Conservation (phyloP, 2,329 filamentous ascomycete species). For the Chaetomiaceae sp. region DNA sequence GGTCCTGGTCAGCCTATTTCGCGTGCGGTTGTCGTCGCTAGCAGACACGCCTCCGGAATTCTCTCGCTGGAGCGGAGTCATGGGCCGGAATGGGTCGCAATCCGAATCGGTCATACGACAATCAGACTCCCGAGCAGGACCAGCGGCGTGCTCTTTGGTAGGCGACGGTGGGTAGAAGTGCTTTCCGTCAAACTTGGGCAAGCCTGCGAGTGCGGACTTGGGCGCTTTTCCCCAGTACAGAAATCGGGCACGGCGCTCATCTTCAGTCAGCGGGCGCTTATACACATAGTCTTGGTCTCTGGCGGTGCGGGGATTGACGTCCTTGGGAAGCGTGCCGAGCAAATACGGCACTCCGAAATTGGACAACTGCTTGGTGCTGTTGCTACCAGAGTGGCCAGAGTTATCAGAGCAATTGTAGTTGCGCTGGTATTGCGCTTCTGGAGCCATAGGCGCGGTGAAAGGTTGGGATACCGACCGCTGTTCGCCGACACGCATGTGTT, state of each 20-base stretch:
- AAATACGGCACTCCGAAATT: conserved; percentile 46
- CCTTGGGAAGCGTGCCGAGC: conserved; percentile 47
- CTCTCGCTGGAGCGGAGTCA: conserved; percentile 18
- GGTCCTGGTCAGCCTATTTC: conserved; percentile 15
- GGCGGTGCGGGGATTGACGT: conserved; percentile 39
- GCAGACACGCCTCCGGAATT: conserved; percentile 12
- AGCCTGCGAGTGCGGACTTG: conserved; percentile 44
- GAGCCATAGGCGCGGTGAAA: neutral
- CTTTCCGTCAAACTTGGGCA: conserved; percentile 62
- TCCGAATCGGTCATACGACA: conserved; percentile 21
- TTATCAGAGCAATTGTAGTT: neutral
- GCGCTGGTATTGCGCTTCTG: neutral
- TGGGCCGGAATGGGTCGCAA: conserved; percentile 25
- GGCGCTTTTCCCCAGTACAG: conserved; percentile 59
- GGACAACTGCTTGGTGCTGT: neutral
- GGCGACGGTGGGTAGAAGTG: conserved; percentile 59
- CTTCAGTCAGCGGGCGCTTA: conserved; percentile 51
- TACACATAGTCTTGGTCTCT: conserved; percentile 50
- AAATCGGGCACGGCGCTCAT: conserved; percentile 55
- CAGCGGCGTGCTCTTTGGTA: conserved; percentile 33
- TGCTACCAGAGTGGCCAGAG: neutral
- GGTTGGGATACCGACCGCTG: conserved; percentile 13
- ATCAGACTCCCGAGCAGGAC: neutral
- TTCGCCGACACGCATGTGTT: neutral
- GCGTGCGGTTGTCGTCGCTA: conserved; percentile 21